Evolutionary conservation across 2,329 filamentous ascomycete species (phyloP).

Genomic region (Aspergillus floridensis): DNA sequence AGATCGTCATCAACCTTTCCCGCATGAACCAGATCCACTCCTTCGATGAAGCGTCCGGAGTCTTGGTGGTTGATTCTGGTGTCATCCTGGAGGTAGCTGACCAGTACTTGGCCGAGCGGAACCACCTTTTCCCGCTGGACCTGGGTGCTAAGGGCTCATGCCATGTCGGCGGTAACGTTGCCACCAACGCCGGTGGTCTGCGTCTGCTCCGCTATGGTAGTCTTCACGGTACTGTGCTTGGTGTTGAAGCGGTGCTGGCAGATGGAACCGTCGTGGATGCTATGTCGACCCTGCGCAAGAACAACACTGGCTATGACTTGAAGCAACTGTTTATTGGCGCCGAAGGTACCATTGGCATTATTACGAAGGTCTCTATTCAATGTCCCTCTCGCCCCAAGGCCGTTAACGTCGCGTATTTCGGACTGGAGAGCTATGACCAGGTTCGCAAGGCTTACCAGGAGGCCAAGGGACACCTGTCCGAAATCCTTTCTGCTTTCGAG

Average conservation of each 20-base stretch:
- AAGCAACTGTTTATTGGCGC: conserved; percentile 96
- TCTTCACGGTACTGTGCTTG: conserved; percentile 87
- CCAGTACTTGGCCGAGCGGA: conserved; percentile 75
- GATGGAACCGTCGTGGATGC: conserved; percentile 92
- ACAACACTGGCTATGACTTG: conserved; percentile 97
- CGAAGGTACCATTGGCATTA: conserved; percentile 91
- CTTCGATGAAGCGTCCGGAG: conserved; percentile 90
- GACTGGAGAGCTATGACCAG: conserved; percentile 84
- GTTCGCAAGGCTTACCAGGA: conserved; percentile 81
- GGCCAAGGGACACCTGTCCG: conserved; percentile 84
- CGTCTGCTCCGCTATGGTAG: conserved; percentile 89
- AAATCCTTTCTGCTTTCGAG: conserved; percentile 97
- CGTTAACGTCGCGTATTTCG: conserved; percentile 93
- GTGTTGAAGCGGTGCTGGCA: conserved; percentile 87
- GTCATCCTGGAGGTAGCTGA: conserved; percentile 88
- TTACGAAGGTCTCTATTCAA: conserved; percentile 84
- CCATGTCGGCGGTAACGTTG: conserved; percentile 92
- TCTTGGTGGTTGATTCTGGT: conserved; percentile 85
- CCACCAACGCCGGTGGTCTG: conserved; percentile 91
- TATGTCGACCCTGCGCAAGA: conserved; percentile 84
- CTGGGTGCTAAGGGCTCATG: conserved; percentile 97
- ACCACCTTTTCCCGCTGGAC: conserved; percentile 91
- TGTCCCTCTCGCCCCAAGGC: conserved; percentile 85
- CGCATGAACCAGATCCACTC: conserved; percentile 89
- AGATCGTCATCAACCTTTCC: conserved; percentile 88